Evolutionary conservation across 192 early-diverging fungal species (phyloP).

Genomic region (Backusella tarrabulga): DNA sequence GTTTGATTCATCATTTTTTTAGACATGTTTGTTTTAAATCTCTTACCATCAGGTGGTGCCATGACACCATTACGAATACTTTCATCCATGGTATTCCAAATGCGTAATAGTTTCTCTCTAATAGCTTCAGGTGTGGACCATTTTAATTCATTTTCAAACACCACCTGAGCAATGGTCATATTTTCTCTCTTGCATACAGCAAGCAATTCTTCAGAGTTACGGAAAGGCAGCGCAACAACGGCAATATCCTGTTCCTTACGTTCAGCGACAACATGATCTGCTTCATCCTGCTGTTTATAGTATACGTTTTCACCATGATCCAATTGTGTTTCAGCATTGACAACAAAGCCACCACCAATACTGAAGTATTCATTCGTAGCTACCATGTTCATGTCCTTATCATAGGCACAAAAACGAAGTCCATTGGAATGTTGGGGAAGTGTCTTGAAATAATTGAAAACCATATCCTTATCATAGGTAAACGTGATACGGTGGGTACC

Average conservation of each 20-base stretch:
- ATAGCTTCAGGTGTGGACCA: constrained; percentile 87
- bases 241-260: constrained; percentile 70
- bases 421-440: constrained; percentile 96
- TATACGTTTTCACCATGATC: constrained; percentile 62
- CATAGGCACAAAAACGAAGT: constrained; percentile 89
- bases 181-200: constrained; percentile 80
- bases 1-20: background rate
- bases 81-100: constrained; percentile 95
- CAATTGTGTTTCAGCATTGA: constrained; percentile 84
- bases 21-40: background rate
- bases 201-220: constrained; percentile 74
- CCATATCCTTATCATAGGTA: constrained; percentile 74
- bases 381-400: constrained; percentile 74
- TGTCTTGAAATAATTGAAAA: constrained; percentile 83
- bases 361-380: constrained; percentile 96
- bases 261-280: constrained; percentile 41
- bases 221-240: constrained; percentile 82
- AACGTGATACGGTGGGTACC: constrained; percentile 77
- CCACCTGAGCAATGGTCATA: constrained; percentile 92
- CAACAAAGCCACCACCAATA: constrained; percentile 95
- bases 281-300: constrained; percentile 38
- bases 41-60: constrained; percentile 37
- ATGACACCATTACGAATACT: constrained; percentile 75
- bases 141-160: constrained; percentile 89
- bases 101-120: constrained; percentile 62